Percentiles rank a stretch among this genome's conserved stretches.
Conservation (phyloP, 176 grass and related monocot genomes). For the Phoenix roebelenii region DNA sequence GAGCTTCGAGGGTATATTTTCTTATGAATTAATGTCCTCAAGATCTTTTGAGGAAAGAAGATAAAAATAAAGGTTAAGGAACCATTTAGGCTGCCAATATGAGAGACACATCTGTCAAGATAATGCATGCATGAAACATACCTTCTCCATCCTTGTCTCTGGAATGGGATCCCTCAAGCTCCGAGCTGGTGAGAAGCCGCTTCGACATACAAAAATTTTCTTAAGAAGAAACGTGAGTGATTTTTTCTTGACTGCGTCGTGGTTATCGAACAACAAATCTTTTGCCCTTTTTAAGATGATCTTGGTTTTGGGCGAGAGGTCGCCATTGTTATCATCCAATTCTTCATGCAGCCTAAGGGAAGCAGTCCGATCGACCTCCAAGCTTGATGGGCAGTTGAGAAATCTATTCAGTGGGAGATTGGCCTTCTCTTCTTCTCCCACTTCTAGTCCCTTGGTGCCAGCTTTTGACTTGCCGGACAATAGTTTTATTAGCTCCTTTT, state of each 20-base stretch:
- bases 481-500: conserved; percentile 53
- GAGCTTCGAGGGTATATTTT: conserved; percentile 36
- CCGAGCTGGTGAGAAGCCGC: conserved; percentile 36
- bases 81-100: too few species aligned
- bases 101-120: too few species aligned
- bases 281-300: conserved; percentile 71
- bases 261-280: conserved; percentile 43
- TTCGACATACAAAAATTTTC: conserved; percentile 60
- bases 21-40: conserved; percentile 45
- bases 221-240: conserved; percentile 67
- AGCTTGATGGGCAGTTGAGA: conserved; percentile 82
- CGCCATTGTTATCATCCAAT: conserved; percentile 24
- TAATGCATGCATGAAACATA: conserved; percentile 6
- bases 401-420: conserved; percentile 68
- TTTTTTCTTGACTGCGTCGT: conserved; percentile 38
- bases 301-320: conserved; percentile 75
- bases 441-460: conserved; percentile 8
- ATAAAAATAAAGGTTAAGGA: too few species aligned
- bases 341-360: not conserved
- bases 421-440: conserved; percentile 9
- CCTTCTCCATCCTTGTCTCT: conserved; percentile 83
- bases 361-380: conserved; percentile 53
- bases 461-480: conserved; percentile 40
- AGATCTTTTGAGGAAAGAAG: conserved; percentile 22
- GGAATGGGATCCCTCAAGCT: conserved; percentile 45